Evolutionary conservation across 306 rosid species (phyloP), one percentile per base, ranked within the genome.

Genomic region (Dryas alaskensis): DNA sequence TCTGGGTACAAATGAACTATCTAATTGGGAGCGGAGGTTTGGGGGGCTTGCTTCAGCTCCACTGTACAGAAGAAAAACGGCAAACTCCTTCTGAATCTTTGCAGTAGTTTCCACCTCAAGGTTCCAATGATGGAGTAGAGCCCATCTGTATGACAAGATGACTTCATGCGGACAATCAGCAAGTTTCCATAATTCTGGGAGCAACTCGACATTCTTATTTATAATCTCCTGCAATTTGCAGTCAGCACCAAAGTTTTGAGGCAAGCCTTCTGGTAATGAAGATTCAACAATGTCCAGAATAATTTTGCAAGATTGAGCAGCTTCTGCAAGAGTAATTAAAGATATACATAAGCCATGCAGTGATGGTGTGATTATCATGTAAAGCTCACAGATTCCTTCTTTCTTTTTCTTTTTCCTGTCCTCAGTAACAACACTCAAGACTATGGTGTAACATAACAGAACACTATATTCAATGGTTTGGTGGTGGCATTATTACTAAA

Each of bases 181-280:
- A 69, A 87, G 88, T 76, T 90, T 92, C 97, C 98, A 95, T 73
- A 95, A 67, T 72, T 88, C 99, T n/a, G 98, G 98, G 82, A 87
- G 93, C 73, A 95, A 69, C 88, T 92, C 96, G 16, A 86, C 92
- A 22, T 85, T 90, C 67, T 88, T 86, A 51, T 76, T 83, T 63
- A 95, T 74, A 65, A 86, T 92, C 82, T 94, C 99, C 83, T 87
- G 98, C 92, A 94, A 90, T 83, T 94, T 94, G 87, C 92, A 85
- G 52, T 92, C 96, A 79, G 82, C 78, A 14, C 84, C 86, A 65
- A 95, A 88, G 66, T 81, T 79, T 86, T 89, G 84, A 80, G 97
- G 90, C 85, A 90, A 86, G 83, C 99, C 99, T 48, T 85, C 86
- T 10, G 96, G 97, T 70, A 84, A 83, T 44, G 97, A 88, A 81